phyloP scores from a whole-genome alignment of 75 land plant species.

The Adiantum capillusveneris region DNA sequence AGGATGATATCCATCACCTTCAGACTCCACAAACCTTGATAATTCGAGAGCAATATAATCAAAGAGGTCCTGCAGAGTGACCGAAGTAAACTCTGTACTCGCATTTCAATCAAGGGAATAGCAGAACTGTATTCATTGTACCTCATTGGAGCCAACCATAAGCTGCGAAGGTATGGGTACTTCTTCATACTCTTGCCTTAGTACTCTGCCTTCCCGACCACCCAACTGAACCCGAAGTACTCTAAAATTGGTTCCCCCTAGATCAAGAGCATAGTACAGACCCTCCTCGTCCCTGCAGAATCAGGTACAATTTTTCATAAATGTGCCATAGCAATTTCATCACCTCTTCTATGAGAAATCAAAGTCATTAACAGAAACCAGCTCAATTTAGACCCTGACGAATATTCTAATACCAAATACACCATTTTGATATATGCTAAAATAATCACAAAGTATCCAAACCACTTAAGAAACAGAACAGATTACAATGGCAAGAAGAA shows the following conservation, averaged over 20 bases:
- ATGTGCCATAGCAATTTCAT: too few relatives aligned
- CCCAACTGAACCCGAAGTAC: constrained; percentile 58
- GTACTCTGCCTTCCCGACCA: constrained; percentile 53
- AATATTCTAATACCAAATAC: too few relatives aligned
- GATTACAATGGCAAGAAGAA: too few relatives aligned
- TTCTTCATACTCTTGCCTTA: constrained; percentile 47
- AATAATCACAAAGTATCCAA: too few relatives aligned
- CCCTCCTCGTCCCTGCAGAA: constrained; percentile 60
- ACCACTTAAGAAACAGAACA: too few relatives aligned
- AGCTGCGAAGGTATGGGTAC: constrained; percentile 63
- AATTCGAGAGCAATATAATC: constrained; percentile 48
- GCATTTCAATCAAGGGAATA: neutral
- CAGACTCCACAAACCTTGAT: constrained; percentile 36
- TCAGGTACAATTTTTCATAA: too few relatives aligned
- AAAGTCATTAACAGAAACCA: too few relatives aligned
- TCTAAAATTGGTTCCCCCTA: constrained; percentile 70
- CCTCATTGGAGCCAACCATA: constrained; percentile 48
- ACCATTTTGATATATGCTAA: too few relatives aligned
- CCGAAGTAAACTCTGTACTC: neutral
- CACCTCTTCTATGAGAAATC: too few relatives aligned
- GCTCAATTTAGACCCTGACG: too few relatives aligned
- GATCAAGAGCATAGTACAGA: constrained; percentile 63
- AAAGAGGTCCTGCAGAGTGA: constrained; percentile 41
- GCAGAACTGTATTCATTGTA: constrained; percentile 1
- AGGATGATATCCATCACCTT: constrained; percentile 27